Conservation (phyloP, 495 filamentous ascomycete species). For the Chaetomium cochliodes region DNA sequence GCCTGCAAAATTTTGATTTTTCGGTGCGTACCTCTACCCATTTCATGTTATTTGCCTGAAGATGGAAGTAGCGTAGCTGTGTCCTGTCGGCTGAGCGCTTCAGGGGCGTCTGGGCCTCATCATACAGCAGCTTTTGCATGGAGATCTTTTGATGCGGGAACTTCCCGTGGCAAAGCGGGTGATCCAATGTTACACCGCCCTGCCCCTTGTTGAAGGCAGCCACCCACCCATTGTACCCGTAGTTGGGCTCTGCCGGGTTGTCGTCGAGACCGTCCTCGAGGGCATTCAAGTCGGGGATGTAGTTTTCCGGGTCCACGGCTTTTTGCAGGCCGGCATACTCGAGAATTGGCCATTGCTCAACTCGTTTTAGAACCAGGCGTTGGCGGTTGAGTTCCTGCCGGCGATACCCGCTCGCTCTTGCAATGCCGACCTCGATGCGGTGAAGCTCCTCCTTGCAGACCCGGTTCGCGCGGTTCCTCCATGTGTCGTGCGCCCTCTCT, state of each 20-base stretch:
- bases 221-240: conserved; percentile 36
- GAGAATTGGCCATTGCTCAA: conserved; percentile 27
- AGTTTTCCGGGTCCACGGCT: conserved; percentile 23
- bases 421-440: conserved; percentile 21
- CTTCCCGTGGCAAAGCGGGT: conserved; percentile 28
- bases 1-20: too few species aligned
- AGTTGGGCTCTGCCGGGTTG: conserved; percentile 26
- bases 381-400: conserved; percentile 18
- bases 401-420: conserved; percentile 15
- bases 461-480: conserved; percentile 21
- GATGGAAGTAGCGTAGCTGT: conserved; percentile 34
- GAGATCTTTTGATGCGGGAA: conserved; percentile 37
- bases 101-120: conserved; percentile 25
- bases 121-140: conserved; percentile 29
- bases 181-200: conserved; percentile 29
- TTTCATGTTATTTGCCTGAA: conserved; percentile 36
- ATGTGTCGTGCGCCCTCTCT: conserved; percentile 24
- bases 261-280: conserved; percentile 29
- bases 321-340: conserved; percentile 18
- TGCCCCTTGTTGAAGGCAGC: conserved; percentile 28
- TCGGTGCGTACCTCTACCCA: conserved; percentile 23
- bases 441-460: conserved; percentile 23
- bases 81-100: conserved; percentile 23
- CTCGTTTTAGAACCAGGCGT: conserved; percentile 26
- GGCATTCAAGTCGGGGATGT: conserved; percentile 25